phyloP scores from a whole-genome alignment of 2,329 filamentous ascomycete genomes.

The Aspergillus thermomutatus region DNA sequence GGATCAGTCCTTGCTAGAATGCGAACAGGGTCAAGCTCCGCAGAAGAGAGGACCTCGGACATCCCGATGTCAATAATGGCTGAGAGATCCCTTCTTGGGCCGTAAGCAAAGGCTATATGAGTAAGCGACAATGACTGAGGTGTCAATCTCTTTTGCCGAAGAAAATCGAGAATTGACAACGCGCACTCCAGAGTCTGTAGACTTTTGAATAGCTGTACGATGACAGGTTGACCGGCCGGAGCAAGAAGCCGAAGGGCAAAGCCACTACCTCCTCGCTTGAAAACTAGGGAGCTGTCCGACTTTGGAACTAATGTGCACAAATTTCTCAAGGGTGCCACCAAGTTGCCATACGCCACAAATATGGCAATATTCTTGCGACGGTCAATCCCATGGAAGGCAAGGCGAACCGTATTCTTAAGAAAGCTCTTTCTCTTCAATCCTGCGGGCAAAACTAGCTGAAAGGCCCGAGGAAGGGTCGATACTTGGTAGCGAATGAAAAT shows the following conservation, averaged over 20 bases:
- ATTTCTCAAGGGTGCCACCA: conserved; percentile 25
- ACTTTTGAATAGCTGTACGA: conserved; percentile 33
- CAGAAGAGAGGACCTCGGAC: conserved; percentile 15
- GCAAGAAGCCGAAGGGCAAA: conserved; percentile 40
- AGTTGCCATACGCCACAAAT: conserved; percentile 35
- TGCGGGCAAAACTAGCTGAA: conserved; percentile 28
- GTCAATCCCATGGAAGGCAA: conserved; percentile 39
- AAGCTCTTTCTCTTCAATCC: conserved; percentile 24
- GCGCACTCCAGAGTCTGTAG: conserved; percentile 39
- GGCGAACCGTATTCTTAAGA: conserved; percentile 33
- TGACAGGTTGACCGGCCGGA: conserved; percentile 33
- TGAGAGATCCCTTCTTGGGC: conserved; percentile 23
- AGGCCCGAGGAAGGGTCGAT: conserved; percentile 26
- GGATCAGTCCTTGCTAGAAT: conserved; percentile 20
- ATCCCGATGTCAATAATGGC: conserved; percentile 32
- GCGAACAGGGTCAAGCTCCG: conserved; percentile 20
- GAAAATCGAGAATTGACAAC: conserved; percentile 32
- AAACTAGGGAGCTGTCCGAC: conserved; percentile 28
- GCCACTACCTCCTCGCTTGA: conserved; percentile 30
- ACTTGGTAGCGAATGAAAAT: conserved; percentile 33
- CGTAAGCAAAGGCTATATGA: conserved; percentile 34
- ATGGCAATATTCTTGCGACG: conserved; percentile 28
- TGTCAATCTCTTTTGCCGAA: conserved; percentile 32
- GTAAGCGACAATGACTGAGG: conserved; percentile 34
- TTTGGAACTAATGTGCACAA: conserved; percentile 25